Conservation (phyloP, 495 filamentous ascomycete species). For the Astrocystis sublimbata region DNA sequence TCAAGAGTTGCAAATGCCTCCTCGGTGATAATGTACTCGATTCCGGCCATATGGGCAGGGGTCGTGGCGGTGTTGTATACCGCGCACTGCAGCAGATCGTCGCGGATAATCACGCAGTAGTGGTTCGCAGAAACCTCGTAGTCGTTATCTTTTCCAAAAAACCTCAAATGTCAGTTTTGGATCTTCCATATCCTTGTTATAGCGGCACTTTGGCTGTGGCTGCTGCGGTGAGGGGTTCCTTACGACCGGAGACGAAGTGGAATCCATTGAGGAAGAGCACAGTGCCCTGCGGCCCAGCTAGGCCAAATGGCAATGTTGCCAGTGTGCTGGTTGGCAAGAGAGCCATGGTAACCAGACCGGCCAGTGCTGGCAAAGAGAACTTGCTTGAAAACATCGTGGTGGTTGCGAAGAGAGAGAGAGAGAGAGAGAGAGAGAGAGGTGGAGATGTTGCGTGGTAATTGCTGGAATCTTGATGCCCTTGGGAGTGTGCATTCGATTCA, state of each 20-base stretch:
- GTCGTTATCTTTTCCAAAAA: conserved; percentile 14
- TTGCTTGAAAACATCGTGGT: conserved; percentile 18
- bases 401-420: too few species aligned
- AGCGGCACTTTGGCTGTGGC: too few species aligned
- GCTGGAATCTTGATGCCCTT: not conserved
- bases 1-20: conserved; percentile 30
- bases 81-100: conserved; percentile 32
- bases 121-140: conserved; percentile 40
- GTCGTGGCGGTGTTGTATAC: conserved; percentile 31
- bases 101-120: conserved; percentile 36
- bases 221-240: not conserved
- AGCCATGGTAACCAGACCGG: conserved; percentile 13
- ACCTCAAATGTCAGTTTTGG: not conserved
- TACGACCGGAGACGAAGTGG: conserved; percentile 40
- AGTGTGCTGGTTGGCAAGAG: conserved; percentile 16
- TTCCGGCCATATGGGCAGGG: conserved; percentile 29
- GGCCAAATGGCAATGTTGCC: conserved; percentile 30
- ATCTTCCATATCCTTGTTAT: too few species aligned
- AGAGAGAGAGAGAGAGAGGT: too few species aligned
- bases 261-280: conserved; percentile 43
- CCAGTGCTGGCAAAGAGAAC: conserved; percentile 6
- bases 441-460: not conserved
- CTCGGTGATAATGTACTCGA: conserved; percentile 32
- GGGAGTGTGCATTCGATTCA: too few species aligned
- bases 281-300: conserved; percentile 29